A percentile compares a stretch with the other conserved stretches of the same genome.
Evolutionary conservation across 495 filamentous ascomycete species (phyloP).

Genomic region (Letharia columbiana): DNA sequence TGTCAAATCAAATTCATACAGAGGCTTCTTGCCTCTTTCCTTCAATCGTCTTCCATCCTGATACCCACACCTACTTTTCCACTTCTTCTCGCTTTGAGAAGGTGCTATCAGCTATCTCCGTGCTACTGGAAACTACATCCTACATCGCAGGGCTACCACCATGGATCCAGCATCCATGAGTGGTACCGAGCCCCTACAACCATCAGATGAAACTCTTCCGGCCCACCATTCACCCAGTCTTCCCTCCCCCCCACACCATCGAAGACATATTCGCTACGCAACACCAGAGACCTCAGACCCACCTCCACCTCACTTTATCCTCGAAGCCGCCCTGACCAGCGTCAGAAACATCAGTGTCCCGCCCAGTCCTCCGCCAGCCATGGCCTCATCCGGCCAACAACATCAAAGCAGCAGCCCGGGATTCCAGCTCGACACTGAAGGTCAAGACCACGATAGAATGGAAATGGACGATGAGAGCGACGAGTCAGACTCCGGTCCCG

Average conservation of each 20-base stretch:
- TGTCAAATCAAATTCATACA: not conserved
- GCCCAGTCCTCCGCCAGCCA: constrained; percentile 1
- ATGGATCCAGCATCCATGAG: constrained; percentile 16
- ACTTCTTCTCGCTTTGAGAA: not conserved
- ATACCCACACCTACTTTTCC: not conserved
- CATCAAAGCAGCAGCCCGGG: constrained; percentile 1
- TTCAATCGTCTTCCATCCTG: not conserved
- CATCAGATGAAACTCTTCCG: constrained; percentile 7
- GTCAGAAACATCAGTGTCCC: constrained; percentile 9
- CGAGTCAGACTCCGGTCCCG: constrained; percentile 16
- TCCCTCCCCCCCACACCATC: constrained; percentile 7
- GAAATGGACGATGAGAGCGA: constrained; percentile 25
- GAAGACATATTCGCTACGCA: constrained; percentile 17
- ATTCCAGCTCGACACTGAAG: constrained; percentile 7
- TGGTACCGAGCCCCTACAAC: constrained; percentile 4
- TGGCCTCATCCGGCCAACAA: not conserved
- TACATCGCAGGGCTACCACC: not conserved
- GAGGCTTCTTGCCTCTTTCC: not conserved
- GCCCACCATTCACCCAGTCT: constrained; percentile 1
- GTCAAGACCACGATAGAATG: constrained; percentile 29
- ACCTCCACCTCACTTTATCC: constrained; percentile 16
- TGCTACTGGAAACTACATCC: not conserved
- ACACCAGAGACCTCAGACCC: constrained; percentile 14
- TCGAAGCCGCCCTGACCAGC: constrained; percentile 14
- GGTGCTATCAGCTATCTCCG: not conserved